Conservation (phyloP, 371 early-diverging fungal species). For the Mortierella sp. region DNA sequence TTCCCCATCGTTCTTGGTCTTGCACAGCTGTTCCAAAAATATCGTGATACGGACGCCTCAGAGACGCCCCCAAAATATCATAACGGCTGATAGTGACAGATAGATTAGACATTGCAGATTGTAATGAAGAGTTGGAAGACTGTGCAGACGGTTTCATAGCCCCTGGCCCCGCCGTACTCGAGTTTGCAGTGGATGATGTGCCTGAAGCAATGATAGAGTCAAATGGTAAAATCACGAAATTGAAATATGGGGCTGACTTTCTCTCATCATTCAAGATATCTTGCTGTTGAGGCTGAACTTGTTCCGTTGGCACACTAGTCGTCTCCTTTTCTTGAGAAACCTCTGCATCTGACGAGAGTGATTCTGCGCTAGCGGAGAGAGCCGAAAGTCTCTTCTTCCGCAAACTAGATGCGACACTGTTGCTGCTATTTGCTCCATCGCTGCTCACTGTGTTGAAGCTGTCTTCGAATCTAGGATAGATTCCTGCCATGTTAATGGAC, state of each 20-base stretch:
- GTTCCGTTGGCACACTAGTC: not conserved
- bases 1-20: constrained; percentile 39
- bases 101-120: constrained; percentile 15
- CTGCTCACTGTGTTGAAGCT: constrained; percentile 16
- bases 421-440: not conserved
- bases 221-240: constrained; percentile 37
- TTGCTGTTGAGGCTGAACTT: constrained; percentile 19
- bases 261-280: constrained; percentile 14
- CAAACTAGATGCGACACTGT: not conserved
- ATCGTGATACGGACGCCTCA: constrained; percentile 21
- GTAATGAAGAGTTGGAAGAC: not conserved
- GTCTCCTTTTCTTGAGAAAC: constrained; percentile 7
- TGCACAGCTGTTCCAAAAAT: constrained; percentile 22
- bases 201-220: constrained; percentile 23
- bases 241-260: constrained; percentile 25
- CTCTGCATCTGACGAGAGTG: constrained; percentile 16
- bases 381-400: constrained; percentile 10
- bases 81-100: constrained; percentile 19
- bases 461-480: constrained; percentile 35
- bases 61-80: constrained; percentile 21
- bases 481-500: constrained; percentile 45
- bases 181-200: not conserved
- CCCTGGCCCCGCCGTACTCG: not conserved
- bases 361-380: constrained; percentile 7
- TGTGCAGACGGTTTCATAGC: not conserved